These are phyloP conservation scores for Cylindrodendrum hubeiense DNA, from an alignment of 2,329 filamentous ascomycete species.

Conservation along the genomic window DNA sequence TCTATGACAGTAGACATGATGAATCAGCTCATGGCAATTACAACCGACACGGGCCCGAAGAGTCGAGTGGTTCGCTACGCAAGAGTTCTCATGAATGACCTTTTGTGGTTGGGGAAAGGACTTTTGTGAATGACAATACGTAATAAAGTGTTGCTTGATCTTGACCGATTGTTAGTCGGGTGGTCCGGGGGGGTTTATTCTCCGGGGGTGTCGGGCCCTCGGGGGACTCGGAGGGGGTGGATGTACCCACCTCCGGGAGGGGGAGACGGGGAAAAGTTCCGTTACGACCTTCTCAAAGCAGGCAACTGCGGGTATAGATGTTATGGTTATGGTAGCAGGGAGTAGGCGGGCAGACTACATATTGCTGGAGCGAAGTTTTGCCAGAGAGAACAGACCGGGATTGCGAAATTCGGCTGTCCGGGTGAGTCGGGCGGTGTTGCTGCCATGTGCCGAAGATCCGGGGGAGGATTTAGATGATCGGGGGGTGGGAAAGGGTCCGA, in stretches of 20 bases:
- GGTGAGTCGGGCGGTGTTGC: constrained; percentile 10
- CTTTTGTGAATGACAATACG: constrained; percentile 40
- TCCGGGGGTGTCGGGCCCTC: not conserved
- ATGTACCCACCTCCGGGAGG: constrained; percentile 1
- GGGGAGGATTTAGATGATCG: constrained; percentile 15
- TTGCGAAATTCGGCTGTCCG: constrained; percentile 8
- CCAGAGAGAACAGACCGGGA: not conserved
- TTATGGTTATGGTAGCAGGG: not conserved
- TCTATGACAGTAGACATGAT: constrained; percentile 1
- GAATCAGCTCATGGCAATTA: constrained; percentile 21
- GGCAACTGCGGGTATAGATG: constrained; percentile 12
- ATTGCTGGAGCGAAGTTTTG: not conserved
- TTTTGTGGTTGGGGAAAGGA: constrained; percentile 36
- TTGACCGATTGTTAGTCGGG: constrained; percentile 25
- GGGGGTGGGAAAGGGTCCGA: not conserved
- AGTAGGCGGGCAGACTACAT: not conserved
- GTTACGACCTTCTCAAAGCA: constrained; percentile 44
- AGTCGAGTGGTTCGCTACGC: constrained; percentile 28
- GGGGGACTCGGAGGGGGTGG: constrained; percentile 14
- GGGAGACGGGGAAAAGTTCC: constrained; percentile 14
- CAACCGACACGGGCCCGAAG: constrained; percentile 11
- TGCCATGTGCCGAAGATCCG: constrained; percentile 21
- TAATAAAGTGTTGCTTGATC: constrained; percentile 33
- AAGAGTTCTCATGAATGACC: constrained; percentile 9
- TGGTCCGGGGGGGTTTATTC: constrained; percentile 14